Evolutionary conservation across 257 asterid species (phyloP), one percentile per base, ranked within the genome.

Genomic region (Eustoma russellianum): DNA sequence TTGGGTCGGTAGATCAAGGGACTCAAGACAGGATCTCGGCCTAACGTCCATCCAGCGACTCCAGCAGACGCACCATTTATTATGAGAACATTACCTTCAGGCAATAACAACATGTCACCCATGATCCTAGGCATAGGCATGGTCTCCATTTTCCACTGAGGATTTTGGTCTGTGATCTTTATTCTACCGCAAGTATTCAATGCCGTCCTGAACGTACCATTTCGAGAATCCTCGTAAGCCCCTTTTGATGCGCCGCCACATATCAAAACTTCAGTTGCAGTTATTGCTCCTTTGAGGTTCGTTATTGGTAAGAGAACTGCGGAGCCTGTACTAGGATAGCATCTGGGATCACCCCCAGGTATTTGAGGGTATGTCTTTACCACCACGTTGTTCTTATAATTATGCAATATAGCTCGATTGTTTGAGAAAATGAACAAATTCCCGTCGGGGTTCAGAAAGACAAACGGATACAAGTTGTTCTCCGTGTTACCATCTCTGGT

Each of bases 241-340:
- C 79, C 79, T 0, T n/a, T 38, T 2, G 66, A 67, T 0, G 77
- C 82, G 5, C 93, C 92, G 6, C 95, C 89, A 28, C 86, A 85
- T 5, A 85, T 59, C 93, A 85, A 65, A 34, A 85, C 86, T 56
- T 82, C 95, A 2, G 30, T 24, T 0, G 30, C 30, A 72, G 82
- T 62, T 58, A 73, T 9, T 6, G 15, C 52, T 79, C 63, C 56
- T 2, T 79, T 34, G 0, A 10, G 34, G 55, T 77, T 73, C 66
- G 69, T 54, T 28, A 82, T 34, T 0, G 95, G 92, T 30, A 85
- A 86, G 28, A 82, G 65, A 14, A 82, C 92, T 0, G 88, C 82
- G 0, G 88, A 82, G 5, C 83, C 89, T 0, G 81, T 65, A 68
- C 84, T 79, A 1, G 93, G 95, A 45, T 82, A 68, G 68, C 79